These are phyloP conservation scores for Alternaria arbusti DNA, from an alignment of 2,329 filamentous ascomycete genomes.

Conservation along the genomic window DNA sequence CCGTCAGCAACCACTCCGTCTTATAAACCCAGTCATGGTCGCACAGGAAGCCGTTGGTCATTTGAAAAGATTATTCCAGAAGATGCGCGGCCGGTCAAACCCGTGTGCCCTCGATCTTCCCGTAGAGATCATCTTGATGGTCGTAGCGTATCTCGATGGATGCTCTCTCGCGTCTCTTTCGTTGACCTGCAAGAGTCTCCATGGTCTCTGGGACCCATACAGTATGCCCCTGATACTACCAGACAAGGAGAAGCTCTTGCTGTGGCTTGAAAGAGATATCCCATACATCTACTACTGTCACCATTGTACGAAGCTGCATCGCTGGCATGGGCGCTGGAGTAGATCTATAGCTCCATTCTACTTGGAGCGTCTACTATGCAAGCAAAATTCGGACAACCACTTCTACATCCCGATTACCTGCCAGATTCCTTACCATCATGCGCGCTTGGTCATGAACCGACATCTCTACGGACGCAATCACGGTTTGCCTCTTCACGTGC, in stretches of 20 bases:
- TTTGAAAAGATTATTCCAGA: slow-evolving; percentile 8
- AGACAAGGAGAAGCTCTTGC: slow-evolving; percentile 22
- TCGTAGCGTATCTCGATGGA: slow-evolving; percentile 17
- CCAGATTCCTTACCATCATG: slow-evolving; percentile 16
- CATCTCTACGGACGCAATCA: slow-evolving; percentile 25
- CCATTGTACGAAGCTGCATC: slow-evolving; percentile 26
- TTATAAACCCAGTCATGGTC: neutral
- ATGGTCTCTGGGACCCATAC: slow-evolving; percentile 5
- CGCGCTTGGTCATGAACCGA: slow-evolving; percentile 30
- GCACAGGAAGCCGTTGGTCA: neutral
- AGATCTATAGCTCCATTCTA: slow-evolving; percentile 2
- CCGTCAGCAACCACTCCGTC: neutral
- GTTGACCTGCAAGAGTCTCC: slow-evolving; percentile 22
- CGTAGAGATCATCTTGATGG: slow-evolving; percentile 22
- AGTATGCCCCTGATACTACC: neutral
- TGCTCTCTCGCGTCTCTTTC: slow-evolving; percentile 15
- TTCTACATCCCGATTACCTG: neutral
- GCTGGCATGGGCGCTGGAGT: slow-evolving; percentile 23
- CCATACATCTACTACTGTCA: slow-evolving; percentile 23
- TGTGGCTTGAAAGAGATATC: slow-evolving; percentile 22
- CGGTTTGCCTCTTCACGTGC: slow-evolving; percentile 12
- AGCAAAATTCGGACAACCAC: neutral
- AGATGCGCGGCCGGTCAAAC: neutral
- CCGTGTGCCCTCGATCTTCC: slow-evolving; percentile 18
- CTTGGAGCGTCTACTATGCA: slow-evolving; percentile 11